Conservation (phyloP, 1,139 yeast species). For the Wickerhamomyces sp. region DNA sequence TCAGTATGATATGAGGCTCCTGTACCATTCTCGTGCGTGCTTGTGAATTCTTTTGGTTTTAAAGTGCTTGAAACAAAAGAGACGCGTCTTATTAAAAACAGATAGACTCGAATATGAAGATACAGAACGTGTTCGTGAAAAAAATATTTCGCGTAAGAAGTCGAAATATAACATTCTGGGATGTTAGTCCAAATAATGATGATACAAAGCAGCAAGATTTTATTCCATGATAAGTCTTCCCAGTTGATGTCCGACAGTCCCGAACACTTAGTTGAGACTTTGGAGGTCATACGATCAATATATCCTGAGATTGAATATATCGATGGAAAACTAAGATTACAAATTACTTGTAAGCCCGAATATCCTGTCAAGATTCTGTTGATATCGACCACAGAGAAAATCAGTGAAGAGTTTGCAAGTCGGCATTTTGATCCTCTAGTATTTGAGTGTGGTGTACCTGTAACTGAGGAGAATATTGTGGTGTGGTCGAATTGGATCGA, state of each 20-base stretch:
- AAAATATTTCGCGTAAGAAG: no score
- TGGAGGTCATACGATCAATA: constrained; percentile 43
- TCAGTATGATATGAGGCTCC: background rate
- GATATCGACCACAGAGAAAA: background rate
- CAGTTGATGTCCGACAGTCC: no score
- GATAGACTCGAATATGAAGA: no score
- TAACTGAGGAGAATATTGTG: constrained; percentile 23
- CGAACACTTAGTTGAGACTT: constrained; percentile 40
- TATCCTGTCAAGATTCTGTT: constrained; percentile 15
- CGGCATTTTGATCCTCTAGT: constrained; percentile 14
- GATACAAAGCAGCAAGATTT: no score
- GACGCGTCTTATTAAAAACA: no score
- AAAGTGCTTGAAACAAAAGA: no score
- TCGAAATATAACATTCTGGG: no score
- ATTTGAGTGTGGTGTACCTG: constrained; percentile 18
- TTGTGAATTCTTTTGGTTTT: no score
- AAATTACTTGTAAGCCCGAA: constrained; percentile 13
- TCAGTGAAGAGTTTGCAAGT: background rate
- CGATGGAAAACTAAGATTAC: constrained; percentile 1
- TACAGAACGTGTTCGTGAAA: no score
- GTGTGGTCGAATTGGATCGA: constrained; percentile 28
- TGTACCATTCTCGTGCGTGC: background rate
- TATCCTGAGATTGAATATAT: constrained; percentile 40
- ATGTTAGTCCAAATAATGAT: no score
- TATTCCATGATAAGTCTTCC: no score